These are phyloP conservation scores for Coemansia pectinata DNA, from an alignment of 192 early-diverging fungal genomes.

Conservation along the genomic window DNA sequence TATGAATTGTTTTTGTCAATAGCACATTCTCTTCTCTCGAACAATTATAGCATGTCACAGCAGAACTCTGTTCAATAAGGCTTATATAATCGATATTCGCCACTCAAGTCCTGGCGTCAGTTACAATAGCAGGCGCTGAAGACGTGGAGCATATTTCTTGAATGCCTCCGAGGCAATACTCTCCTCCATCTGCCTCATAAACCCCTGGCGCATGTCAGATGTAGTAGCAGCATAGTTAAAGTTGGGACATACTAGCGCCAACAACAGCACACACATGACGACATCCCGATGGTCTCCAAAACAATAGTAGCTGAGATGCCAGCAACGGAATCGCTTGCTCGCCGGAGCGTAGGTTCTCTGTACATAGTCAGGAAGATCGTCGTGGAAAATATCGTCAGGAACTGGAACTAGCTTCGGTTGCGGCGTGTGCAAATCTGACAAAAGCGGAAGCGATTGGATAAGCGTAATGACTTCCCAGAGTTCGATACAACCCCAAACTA, in stretches of 20 bases:
- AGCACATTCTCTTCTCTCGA: neutral
- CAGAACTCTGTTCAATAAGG: too few relatives aligned
- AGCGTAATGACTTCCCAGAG: neutral
- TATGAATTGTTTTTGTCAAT: neutral
- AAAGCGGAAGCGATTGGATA: neutral
- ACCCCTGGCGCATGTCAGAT: neutral
- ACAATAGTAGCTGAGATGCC: neutral
- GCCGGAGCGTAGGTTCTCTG: neutral
- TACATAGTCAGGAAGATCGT: neutral
- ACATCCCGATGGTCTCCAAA: neutral
- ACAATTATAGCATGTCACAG: neutral
- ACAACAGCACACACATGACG: neutral
- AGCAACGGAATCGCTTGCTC: neutral
- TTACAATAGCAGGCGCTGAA: neutral
- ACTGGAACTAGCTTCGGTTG: neutral
- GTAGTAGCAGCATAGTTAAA: neutral
- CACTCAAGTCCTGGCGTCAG: neutral
- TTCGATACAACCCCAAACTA: neutral
- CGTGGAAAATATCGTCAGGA: neutral
- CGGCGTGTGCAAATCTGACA: neutral
- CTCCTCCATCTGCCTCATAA: neutral
- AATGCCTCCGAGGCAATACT: neutral
- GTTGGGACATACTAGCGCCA: neutral
- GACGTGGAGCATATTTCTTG: neutral
- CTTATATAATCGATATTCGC: too few relatives aligned